Percentiles rank a stretch among this genome's conserved stretches.
These are phyloP conservation scores for Ehretia macrophylla DNA, from an alignment of 257 asterid genomes.

Conservation along the genomic window DNA sequence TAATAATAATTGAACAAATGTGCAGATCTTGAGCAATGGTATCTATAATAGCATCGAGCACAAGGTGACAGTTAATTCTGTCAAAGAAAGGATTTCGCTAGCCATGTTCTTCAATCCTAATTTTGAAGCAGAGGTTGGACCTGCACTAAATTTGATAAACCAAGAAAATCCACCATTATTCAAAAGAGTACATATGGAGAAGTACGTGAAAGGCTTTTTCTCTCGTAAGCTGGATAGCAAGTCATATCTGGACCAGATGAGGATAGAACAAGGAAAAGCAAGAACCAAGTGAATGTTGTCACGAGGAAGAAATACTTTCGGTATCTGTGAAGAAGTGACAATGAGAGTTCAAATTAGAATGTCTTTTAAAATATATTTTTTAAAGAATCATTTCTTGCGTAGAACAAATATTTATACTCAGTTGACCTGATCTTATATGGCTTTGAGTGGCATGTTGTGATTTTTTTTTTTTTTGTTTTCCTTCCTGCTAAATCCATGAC, in stretches of 20 bases:
- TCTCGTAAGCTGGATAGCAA: constrained; percentile 51
- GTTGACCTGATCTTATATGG: too few relatives aligned
- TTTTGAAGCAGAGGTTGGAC: constrained; percentile 48
- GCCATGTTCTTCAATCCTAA: constrained; percentile 67
- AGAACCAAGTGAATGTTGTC: not conserved
- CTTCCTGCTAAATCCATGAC: too few relatives aligned
- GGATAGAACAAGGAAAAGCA: constrained; percentile 4
- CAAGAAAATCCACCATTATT: constrained; percentile 29
- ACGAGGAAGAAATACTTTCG: not conserved
- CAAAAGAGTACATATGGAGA: constrained; percentile 32
- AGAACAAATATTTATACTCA: too few relatives aligned
- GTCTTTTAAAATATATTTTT: too few relatives aligned
- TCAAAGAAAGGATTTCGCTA: constrained; percentile 48
- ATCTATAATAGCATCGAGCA: constrained; percentile 65
- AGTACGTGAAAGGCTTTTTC: constrained; percentile 49
- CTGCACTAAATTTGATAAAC: constrained; percentile 25
- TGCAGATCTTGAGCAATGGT: constrained; percentile 68
- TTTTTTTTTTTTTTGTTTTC: too few relatives aligned
- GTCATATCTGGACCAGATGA: constrained; percentile 46
- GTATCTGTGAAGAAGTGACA: too few relatives aligned
- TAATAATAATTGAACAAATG: not conserved
- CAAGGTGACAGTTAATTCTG: constrained; percentile 47
- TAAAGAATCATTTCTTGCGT: too few relatives aligned
- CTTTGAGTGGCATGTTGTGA: too few relatives aligned
- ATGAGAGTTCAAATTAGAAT: too few relatives aligned